A percentile compares a stretch with the other conserved stretches of the same genome.
Conservation (phyloP, 306 rosid genomes). For the Castanospermum australe region DNA sequence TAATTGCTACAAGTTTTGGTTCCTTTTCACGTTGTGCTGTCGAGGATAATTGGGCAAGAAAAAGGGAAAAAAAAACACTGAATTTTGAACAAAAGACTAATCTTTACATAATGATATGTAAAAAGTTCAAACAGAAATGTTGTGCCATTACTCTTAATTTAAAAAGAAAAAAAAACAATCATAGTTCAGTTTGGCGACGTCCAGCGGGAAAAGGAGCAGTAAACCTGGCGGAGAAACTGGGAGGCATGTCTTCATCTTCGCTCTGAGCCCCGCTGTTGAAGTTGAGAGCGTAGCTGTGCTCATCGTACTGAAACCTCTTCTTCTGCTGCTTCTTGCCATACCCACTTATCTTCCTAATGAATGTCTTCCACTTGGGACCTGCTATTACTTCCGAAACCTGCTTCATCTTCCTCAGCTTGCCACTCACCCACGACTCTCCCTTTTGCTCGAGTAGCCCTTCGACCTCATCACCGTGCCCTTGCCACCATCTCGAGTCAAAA, state of each 20-base stretch:
- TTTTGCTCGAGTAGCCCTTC: constrained; percentile 22
- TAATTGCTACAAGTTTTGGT: neutral
- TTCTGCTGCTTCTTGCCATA: constrained; percentile 38
- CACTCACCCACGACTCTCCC: constrained; percentile 44
- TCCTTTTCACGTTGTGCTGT: neutral
- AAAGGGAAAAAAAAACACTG: neutral
- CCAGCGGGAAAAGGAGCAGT: constrained; percentile 32
- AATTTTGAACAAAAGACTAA: neutral
- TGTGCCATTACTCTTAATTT: no score
- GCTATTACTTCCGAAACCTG: constrained; percentile 55
- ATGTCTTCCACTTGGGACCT: constrained; percentile 75
- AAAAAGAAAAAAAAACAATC: no score
- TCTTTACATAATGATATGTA: constrained; percentile 26
- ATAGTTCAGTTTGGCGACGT: constrained; percentile 17
- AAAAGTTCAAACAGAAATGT: no score
- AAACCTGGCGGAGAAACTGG: constrained; percentile 53
- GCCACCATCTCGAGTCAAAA: constrained; percentile 29
- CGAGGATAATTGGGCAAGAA: neutral
- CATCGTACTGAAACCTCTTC: constrained; percentile 60
- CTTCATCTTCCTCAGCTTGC: constrained; percentile 44
- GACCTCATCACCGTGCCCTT: constrained; percentile 6
- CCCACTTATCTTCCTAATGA: constrained; percentile 55
- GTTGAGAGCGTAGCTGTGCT: constrained; percentile 71
- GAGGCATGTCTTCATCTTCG: constrained; percentile 47
- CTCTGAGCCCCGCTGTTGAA: constrained; percentile 46